Base-by-base conservation (phyloP, 441 rosid genomes). In the Aquilaria agallochum region DNA sequence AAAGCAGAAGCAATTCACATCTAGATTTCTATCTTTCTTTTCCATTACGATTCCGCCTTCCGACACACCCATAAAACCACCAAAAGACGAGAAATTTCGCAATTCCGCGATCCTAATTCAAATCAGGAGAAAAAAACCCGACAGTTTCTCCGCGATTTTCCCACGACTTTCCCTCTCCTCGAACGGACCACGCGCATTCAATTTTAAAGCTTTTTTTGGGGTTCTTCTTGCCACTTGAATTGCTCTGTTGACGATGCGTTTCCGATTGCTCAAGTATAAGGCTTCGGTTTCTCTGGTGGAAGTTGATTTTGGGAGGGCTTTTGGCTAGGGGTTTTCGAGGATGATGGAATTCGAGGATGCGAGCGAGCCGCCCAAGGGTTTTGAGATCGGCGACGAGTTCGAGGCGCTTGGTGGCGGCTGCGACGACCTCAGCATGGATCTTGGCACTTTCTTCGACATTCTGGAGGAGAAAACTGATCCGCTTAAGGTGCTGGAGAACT, bases 361-460 rank as follows among this genome's bases (percentile, higher is more conserved):
- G 31, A 60, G 64, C 2, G 76, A 12, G 61, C 49, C 54, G 57
- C 46, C 52, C 47, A 73, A 50, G 61, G 71, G 63, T 2, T 47
- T 66, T 31, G 62, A 33, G 55, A 46, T 55, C 59, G 73, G 58
- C 46, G 81, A 58, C 65, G 58, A 62, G n/a, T 63, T 65, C 57
- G 81, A 67, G 53, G 80, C 56, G 32, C 60, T 75, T 31, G 85
- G 61, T 12, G 76, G 66, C 30, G 74, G 42, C 51, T 45, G 11
- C n/a, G 87, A 78, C 2, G 77, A 70, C 36, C 59, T 87, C 64
- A 12, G 70, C 52, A 79, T 90, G 13, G 95, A 82, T 59, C 27
- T 78, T 53, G 92, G 79, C 0, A 58, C 65, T 15, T 33, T 90
- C 2, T 57, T 74, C 11, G 47, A 62, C 58, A 81, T 86, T 71